Conservation (phyloP, 2,329 filamentous ascomycete species). For the Ophiostoma sp. region DNA sequence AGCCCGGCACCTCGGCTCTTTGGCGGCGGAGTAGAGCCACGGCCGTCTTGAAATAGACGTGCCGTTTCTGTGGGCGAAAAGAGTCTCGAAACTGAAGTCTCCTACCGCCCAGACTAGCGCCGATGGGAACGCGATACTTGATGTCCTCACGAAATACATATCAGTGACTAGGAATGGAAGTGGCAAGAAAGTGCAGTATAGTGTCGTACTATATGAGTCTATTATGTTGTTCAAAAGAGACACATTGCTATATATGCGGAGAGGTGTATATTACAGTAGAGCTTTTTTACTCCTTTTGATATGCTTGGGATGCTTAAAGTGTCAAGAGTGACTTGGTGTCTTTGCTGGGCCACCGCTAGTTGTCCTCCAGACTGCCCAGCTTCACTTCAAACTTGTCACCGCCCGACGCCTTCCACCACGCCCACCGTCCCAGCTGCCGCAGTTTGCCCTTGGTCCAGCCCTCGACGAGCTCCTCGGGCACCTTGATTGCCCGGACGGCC, state of each 20-base stretch:
- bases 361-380: slow-evolving; percentile 28
- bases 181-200: too few relatives aligned
- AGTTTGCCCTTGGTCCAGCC: slow-evolving; percentile 61
- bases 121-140: not conserved
- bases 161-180: too few relatives aligned
- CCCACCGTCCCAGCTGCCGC: slow-evolving; percentile 50
- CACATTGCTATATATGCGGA: slow-evolving; percentile 1
- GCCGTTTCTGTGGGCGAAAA: not conserved
- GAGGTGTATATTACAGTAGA: slow-evolving; percentile 9
- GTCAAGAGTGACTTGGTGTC: not conserved
- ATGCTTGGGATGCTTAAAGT: too few relatives aligned
- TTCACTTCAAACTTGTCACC: slow-evolving; percentile 38
- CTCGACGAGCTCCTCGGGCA: slow-evolving; percentile 64
- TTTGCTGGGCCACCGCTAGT: not conserved
- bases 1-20: not conserved
- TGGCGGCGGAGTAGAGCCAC: not conserved
- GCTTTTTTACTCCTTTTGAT: not conserved
- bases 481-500: slow-evolving; percentile 55
- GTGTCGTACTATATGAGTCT: not conserved
- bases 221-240: too few relatives aligned
- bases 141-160: not conserved
- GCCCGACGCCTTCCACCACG: slow-evolving; percentile 37
- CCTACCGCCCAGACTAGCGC: not conserved
- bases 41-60: not conserved
- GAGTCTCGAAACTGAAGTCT: not conserved